Evolutionary conservation across 2,329 filamentous ascomycete species (phyloP), one percentile per base, ranked within the genome.

Genomic region (Paracoccidioides lutzii): DNA sequence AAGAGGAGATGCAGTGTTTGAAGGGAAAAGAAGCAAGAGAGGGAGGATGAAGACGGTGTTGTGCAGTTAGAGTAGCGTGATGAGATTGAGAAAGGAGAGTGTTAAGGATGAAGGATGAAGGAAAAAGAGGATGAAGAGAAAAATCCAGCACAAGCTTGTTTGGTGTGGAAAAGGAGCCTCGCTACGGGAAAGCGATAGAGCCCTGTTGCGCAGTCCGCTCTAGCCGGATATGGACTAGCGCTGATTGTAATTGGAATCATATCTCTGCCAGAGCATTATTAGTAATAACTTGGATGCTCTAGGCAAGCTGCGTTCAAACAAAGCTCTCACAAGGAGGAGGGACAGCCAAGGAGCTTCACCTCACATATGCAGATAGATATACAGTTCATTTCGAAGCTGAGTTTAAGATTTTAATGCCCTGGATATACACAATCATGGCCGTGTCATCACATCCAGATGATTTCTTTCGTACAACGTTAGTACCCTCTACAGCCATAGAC

Each of bases 391-490:
- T 44, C n/a, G 15, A 44, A 44, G 9, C n/a, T 15, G 14, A 44
- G 8, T 44, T 8, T 44, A 10, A 33, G 32, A 51, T 55, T 58
- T 44, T n/a, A 15, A n/a, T 44, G n/a, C 12, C 7, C 7, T 44
- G 5, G 14, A 15, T n/a, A 44, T 44, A 14, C 7, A 14, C 37
- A 41, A 52, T 15, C 15, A 84, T 81, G 76, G 85, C 87, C 69
- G 79, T 82, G 60, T 86, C 87, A 33, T 79, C 81, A 52, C 81
- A 95, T 66, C 79, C 84, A 53, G 84, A 86, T 35, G 82, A 93
- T 67, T 97, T 94, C 76, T 97, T 97, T 67, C 88, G 96, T 71
- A 94, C 90, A 35, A 87, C 90, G 88, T 93, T 74, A 72, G 83
- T 69, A 41, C 42, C 14, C 42, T 38, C 48, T 22, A 49, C 59